Evolutionary conservation across 495 filamentous ascomycete genomes (phyloP).

Genomic region (Tuber borchii): DNA sequence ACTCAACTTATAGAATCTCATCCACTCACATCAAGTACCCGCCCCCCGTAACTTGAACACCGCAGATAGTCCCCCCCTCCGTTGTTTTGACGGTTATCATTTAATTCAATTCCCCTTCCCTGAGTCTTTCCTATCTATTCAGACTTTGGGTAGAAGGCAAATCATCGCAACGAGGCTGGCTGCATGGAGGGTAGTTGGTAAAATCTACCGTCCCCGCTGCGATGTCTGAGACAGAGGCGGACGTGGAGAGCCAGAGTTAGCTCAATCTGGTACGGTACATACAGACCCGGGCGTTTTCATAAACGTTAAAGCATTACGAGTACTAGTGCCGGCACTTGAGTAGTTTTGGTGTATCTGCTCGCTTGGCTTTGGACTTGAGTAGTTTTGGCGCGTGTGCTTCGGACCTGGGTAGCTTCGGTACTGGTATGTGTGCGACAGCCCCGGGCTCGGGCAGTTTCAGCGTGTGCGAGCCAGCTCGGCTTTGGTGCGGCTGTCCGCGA

Average conservation of each 20-base stretch:
- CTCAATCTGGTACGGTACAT: neutral
- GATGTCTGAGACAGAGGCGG: neutral
- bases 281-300: too few relatives aligned
- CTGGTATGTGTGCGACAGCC: too few relatives aligned
- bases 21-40: neutral
- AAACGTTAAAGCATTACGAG: too few relatives aligned
- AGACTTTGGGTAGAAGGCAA: neutral
- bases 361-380: too few relatives aligned
- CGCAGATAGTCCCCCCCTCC: neutral
- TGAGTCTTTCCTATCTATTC: neutral
- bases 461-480: too few relatives aligned
- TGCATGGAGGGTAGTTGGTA: neutral
- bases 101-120: neutral
- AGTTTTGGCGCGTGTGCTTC: too few relatives aligned
- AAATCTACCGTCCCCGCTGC: neutral
- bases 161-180: neutral
- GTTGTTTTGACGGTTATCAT: neutral
- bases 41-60: neutral
- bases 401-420: too few relatives aligned
- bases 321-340: too few relatives aligned
- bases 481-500: too few relatives aligned
- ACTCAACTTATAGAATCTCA: neutral
- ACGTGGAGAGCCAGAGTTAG: neutral
- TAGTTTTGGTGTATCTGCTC: too few relatives aligned
- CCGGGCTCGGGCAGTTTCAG: too few relatives aligned